phyloP scores from a whole-genome alignment of 176 grass and related monocot genomes.

The Oryza glumipatula region DNA sequence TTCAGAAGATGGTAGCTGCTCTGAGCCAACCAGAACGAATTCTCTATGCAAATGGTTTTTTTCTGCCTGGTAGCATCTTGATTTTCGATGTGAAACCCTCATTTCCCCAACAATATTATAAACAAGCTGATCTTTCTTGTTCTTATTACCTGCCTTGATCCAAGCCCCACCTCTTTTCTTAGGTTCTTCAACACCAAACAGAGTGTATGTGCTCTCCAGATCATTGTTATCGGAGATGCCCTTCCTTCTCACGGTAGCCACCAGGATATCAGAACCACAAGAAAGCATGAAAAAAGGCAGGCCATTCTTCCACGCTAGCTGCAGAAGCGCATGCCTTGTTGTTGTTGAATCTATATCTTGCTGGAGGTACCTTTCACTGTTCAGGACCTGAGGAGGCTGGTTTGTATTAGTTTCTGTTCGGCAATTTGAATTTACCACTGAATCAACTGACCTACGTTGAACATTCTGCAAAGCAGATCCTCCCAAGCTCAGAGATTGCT shows the following conservation, averaged over 20 bases:
- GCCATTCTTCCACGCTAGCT: constrained; percentile 84
- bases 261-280: constrained; percentile 77
- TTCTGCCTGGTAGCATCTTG: constrained; percentile 45
- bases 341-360: constrained; percentile 50
- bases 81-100: constrained; percentile 53
- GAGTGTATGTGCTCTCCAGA: constrained; percentile 66
- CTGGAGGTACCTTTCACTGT: constrained; percentile 48
- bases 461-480: constrained; percentile 35
- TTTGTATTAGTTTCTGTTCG: constrained; percentile 39
- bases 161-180: constrained; percentile 66
- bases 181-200: constrained; percentile 72
- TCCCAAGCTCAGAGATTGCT: constrained; percentile 47
- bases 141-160: constrained; percentile 70
- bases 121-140: constrained; percentile 71
- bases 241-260: constrained; percentile 66
- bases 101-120: constrained; percentile 71
- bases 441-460: constrained; percentile 59
- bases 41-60: constrained; percentile 58
- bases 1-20: constrained; percentile 49
- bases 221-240: constrained; percentile 46
- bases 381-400: constrained; percentile 31
- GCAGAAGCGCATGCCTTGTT: constrained; percentile 80
- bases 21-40: constrained; percentile 82
- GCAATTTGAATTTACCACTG: constrained; percentile 44
- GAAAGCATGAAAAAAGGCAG: constrained; percentile 92